phyloP scores from a whole-genome alignment of 345 rosid genomes.

The Camelina neglecta region DNA sequence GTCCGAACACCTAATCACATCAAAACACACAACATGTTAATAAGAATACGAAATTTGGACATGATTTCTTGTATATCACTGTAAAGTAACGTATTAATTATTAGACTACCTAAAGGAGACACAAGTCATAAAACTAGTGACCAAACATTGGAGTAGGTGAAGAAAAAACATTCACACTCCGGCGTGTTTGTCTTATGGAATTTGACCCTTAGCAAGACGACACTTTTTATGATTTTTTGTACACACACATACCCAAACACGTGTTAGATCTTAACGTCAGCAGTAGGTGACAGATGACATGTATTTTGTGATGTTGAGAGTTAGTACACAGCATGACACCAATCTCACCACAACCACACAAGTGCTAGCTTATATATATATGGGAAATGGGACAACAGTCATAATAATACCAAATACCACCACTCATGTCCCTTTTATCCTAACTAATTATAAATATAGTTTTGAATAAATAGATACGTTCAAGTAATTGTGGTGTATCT shows the following conservation, averaged over 20 bases:
- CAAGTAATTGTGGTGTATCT: neutral
- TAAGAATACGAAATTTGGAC: conserved; percentile 16
- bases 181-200: conserved; percentile 31
- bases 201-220: conserved; percentile 20
- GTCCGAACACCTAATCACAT: conserved; percentile 72
- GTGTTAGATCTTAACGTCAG: conserved; percentile 26
- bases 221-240: neutral
- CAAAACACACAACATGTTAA: conserved; percentile 1
- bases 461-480: neutral
- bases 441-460: neutral
- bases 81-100: conserved; percentile 7
- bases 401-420: conserved; percentile 25
- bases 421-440: conserved; percentile 44
- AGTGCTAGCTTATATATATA: neutral
- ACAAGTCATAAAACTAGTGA: conserved; percentile 40
- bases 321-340: conserved; percentile 19
- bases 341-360: conserved; percentile 33
- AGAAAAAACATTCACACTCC: conserved; percentile 25
- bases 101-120: conserved; percentile 27
- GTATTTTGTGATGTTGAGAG: conserved; percentile 33
- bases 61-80: conserved; percentile 31
- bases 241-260: conserved; percentile 14
- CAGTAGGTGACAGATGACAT: conserved; percentile 29
- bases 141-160: conserved; percentile 44
- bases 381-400: neutral